Percentiles rank a stretch among this genome's conserved stretches.
These are phyloP conservation scores for Beauveria sp. DNA, from an alignment of 2,329 filamentous ascomycete genomes.

Conservation along the genomic window DNA sequence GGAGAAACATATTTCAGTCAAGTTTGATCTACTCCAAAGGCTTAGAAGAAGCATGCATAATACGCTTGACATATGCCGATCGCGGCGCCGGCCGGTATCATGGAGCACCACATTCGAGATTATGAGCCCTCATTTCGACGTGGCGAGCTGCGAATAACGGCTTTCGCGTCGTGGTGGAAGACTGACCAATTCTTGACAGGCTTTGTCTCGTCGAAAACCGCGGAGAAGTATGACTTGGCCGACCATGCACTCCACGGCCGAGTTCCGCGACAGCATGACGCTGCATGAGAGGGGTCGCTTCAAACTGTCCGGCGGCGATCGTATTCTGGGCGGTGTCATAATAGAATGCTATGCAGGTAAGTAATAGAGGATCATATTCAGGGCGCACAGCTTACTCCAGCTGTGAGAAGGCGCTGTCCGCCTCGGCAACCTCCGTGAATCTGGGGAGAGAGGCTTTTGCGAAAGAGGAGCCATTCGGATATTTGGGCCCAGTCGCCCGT, in stretches of 20 bases:
- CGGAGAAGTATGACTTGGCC: background rate
- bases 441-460: background rate
- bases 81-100: background rate
- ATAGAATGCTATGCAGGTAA: constrained; percentile 2
- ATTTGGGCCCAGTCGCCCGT: constrained; percentile 1
- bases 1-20: background rate
- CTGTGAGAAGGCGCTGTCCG: background rate
- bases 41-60: background rate
- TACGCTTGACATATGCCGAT: constrained; percentile 1
- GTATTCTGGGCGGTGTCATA: background rate
- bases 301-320: background rate
- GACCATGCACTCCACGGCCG: background rate
- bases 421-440: background rate
- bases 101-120: background rate
- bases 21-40: background rate
- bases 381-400: background rate
- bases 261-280: background rate
- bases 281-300: background rate
- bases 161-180: background rate
- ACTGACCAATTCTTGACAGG: background rate
- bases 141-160: background rate
- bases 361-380: background rate
- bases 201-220: background rate
- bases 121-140: background rate
- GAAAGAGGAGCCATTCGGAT: background rate